Evolutionary conservation across 441 rosid species (phyloP), one percentile per base, ranked within the genome.

Genomic region (Adansonia gregorii): DNA sequence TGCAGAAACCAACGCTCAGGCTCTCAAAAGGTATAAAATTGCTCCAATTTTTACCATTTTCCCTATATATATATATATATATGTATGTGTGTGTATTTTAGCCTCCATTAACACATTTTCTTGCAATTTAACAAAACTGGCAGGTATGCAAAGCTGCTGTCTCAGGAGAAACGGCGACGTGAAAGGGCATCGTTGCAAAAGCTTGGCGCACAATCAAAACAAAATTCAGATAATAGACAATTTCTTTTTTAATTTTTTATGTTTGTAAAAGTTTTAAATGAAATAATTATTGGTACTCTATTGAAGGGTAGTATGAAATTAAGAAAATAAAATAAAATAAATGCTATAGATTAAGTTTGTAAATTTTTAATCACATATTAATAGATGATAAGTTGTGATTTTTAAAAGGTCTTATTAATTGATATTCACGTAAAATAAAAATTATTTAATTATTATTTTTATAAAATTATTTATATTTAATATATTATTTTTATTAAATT

Each of bases 21-120:
- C 79, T 6, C 74, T 79, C 22, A 31, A 10, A 46, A 45, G 49
- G 79, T 74, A 58, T 2, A 14, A 67, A 46, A 24, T 48, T 59
- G 19, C 64, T 59, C 4, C 11, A 12, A 60, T 24, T 24, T 24
- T 24, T 24, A 24, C 27, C 27, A 24, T 24, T 24, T 24, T 24
- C 1, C 27, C 27, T 1, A n/a, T n/a, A n/a, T n/a, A n/a, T 24
- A 24, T 24, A 24, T 24, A 24, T 24, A 24, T 24, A 24, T 24
- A 24, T 24, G 1, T 24, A 24, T 24, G 1, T 24, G 1, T 24
- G 1, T 24, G 27, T 24, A 24, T 24, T 24, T 24, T 24, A 24
- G 27, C 27, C 27, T 24, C 27, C 27, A 24, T 24, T 24, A 24
- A 24, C 27, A 24, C 27, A 24, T 24, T 24, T 24, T 0, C 27